Conservation (phyloP, 164 flowering plant genomes). For the Stephania japonica region DNA sequence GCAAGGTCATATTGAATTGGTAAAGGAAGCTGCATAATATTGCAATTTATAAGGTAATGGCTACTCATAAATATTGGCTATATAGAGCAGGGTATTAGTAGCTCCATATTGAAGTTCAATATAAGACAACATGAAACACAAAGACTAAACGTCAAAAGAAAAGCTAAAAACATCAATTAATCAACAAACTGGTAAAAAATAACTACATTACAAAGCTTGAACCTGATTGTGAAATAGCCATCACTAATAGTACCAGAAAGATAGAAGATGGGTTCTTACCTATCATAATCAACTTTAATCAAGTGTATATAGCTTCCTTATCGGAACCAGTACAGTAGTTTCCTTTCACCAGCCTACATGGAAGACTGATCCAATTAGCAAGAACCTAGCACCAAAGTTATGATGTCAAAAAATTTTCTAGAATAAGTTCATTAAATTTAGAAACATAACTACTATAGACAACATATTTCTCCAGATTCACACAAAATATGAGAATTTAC, state of each 20-base stretch:
- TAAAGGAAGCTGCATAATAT: too few species aligned
- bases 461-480: neutral
- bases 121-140: neutral
- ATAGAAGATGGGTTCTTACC: conserved; percentile 34
- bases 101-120: too few species aligned
- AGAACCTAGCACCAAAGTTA: conserved; percentile 54
- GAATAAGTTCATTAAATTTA: neutral
- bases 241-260: neutral
- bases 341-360: conserved; percentile 93
- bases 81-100: neutral
- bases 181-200: neutral
- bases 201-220: neutral
- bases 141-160: neutral
- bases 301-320: conserved; percentile 91
- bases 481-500: neutral
- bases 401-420: neutral
- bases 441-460: conserved; percentile 3
- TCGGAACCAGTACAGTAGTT: conserved; percentile 94
- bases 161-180: neutral
- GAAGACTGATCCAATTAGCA: conserved; percentile 81
- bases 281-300: conserved; percentile 62
- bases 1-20: too few species aligned
- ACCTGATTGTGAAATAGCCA: neutral
- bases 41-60: too few species aligned
- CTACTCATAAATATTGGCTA: neutral